These are phyloP conservation scores for Rhizophora apiculata DNA, from an alignment of 345 rosid species.

Conservation along the genomic window DNA sequence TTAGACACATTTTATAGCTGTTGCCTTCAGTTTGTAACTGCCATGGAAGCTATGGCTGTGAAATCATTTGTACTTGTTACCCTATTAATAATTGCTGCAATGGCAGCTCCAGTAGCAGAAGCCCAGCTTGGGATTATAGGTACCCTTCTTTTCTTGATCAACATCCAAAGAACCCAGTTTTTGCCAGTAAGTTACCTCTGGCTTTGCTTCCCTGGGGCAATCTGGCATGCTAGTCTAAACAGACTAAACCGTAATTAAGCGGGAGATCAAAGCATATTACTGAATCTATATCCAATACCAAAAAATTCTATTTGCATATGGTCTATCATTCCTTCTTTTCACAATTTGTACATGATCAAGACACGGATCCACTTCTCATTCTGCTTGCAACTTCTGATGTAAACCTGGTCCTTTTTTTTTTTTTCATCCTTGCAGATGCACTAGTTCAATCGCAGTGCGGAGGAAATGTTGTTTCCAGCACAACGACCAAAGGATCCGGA, in stretches of 20 bases:
- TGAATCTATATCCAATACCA: no score
- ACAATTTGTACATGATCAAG: background rate
- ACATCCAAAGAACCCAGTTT: conserved; percentile 48
- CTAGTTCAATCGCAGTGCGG: conserved; percentile 50
- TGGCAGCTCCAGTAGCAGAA: conserved; percentile 36
- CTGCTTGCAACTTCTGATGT: background rate
- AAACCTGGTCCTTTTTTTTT: background rate
- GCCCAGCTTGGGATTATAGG: conserved; percentile 48
- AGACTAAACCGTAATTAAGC: no score
- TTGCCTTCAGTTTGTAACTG: background rate
- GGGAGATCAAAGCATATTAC: no score
- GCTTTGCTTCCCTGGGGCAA: no score
- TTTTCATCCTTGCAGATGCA: conserved; percentile 32
- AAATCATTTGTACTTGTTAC: conserved; percentile 28
- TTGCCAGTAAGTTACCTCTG: conserved; percentile 37
- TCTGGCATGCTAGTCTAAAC: no score
- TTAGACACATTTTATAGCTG: background rate
- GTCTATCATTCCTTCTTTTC: background rate
- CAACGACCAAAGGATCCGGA: conserved; percentile 44
- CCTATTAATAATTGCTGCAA: conserved; percentile 18
- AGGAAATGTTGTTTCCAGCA: conserved; percentile 38
- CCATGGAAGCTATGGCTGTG: conserved; percentile 21
- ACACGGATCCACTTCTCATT: background rate
- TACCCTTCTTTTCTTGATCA: conserved; percentile 38
- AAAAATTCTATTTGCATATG: no score